Percentiles rank a stretch among this genome's conserved stretches.
Evolutionary conservation across 78 protist species (phyloP).

Genomic region (Dictyostelium firmibasis): DNA sequence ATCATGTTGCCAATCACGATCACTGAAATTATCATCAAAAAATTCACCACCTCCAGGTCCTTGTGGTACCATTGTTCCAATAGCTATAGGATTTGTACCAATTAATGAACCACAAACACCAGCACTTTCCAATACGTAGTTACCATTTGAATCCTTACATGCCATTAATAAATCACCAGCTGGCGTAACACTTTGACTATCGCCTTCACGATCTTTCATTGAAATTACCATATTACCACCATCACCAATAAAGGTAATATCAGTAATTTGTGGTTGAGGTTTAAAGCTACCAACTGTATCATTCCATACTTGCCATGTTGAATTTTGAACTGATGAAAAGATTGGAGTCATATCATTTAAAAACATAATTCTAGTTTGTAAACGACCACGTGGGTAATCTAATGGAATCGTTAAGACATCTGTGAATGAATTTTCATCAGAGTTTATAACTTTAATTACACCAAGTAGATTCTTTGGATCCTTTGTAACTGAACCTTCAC

Average conservation of each 20-base stretch:
- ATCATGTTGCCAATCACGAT: constrained; percentile 41
- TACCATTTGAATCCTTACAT: constrained; percentile 42
- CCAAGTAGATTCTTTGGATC: not conserved
- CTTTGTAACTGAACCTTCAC: not conserved
- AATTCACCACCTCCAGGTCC: constrained; percentile 64
- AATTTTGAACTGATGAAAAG: not conserved
- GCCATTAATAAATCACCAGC: constrained; percentile 44
- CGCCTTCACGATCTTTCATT: constrained; percentile 35
- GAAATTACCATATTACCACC: constrained; percentile 39
- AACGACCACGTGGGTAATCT: constrained; percentile 5
- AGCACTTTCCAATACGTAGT: not conserved
- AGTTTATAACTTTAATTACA: not conserved
- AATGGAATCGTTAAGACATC: not conserved
- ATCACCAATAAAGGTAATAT: constrained; percentile 28
- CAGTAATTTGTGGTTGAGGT: constrained; percentile 23
- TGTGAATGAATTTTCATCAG: not conserved
- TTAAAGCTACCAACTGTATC: not conserved
- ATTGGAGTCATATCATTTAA: not conserved
- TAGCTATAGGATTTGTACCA: constrained; percentile 2
- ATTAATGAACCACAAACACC: constrained; percentile 1
- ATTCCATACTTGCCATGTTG: not conserved
- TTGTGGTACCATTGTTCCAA: not conserved
- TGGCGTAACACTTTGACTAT: not conserved
- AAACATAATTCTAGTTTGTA: constrained; percentile 18
- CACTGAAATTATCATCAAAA: constrained; percentile 26